Conservation (phyloP, 83 land plant species). For the Picea abies region DNA sequence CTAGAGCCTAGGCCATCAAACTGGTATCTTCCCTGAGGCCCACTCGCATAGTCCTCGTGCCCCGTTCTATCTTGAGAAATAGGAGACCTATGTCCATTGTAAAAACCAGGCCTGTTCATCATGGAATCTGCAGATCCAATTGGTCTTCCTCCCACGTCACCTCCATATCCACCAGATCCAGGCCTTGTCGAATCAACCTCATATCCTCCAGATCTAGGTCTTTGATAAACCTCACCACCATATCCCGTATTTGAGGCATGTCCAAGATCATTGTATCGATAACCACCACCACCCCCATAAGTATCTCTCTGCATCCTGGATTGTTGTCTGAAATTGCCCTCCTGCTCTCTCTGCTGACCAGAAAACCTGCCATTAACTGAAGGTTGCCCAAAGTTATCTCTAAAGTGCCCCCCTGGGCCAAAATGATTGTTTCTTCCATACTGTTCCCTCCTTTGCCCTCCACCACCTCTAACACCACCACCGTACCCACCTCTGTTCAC, state of each 20-base stretch:
- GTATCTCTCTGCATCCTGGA: constrained; percentile 13
- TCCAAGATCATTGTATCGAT: constrained; percentile 9
- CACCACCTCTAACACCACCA: not conserved
- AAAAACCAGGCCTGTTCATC: constrained; percentile 9
- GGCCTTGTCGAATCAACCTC: constrained; percentile 12
- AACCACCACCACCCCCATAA: constrained; percentile 2
- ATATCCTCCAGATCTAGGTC: constrained; percentile 13
- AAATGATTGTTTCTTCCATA: constrained; percentile 3
- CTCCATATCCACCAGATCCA: constrained; percentile 11
- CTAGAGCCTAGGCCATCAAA: constrained; percentile 6
- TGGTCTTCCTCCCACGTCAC: not conserved
- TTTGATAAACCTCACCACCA: constrained; percentile 3
- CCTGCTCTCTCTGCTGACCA: constrained; percentile 14
- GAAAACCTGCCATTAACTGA: constrained; percentile 10
- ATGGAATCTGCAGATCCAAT: not conserved
- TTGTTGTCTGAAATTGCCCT: not conserved
- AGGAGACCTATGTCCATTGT: constrained; percentile 13
- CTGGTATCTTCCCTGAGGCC: constrained; percentile 12
- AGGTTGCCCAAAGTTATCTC: constrained; percentile 7
- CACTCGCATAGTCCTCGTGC: not conserved
- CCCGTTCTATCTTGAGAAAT: constrained; percentile 6
- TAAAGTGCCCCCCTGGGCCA: not conserved
- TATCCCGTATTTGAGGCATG: not conserved
- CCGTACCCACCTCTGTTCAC: constrained; percentile 1
- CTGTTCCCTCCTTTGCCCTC: constrained; percentile 17